These are phyloP conservation scores for Apiospora rasikravindrae DNA, from an alignment of 2,329 filamentous ascomycete species.

Conservation along the genomic window DNA sequence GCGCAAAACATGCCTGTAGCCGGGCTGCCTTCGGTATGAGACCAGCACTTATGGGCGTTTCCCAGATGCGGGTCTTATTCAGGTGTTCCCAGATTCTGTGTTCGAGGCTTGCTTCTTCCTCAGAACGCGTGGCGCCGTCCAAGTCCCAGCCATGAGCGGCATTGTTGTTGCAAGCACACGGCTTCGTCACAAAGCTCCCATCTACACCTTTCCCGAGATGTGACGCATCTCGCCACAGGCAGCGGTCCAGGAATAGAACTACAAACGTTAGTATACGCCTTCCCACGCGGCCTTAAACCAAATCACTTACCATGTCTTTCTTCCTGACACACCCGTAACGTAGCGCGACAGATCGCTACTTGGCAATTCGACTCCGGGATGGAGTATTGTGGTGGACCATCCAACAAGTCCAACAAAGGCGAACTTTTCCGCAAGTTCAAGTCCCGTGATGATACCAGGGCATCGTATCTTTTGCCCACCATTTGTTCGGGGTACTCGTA, in stretches of 20 bases:
- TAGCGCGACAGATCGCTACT: neutral
- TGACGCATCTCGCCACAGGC: constrained; percentile 29
- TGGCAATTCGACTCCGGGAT: neutral
- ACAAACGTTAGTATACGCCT: neutral
- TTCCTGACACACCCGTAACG: neutral
- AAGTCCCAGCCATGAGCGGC: neutral
- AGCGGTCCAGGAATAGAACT: constrained; percentile 40
- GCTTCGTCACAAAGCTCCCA: constrained; percentile 20
- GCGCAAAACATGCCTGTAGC: constrained; percentile 28
- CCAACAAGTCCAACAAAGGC: neutral
- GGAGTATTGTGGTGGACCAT: neutral
- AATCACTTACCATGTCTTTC: neutral
- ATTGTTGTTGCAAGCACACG: neutral
- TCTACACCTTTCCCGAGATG: constrained; percentile 25
- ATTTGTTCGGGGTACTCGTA: constrained; percentile 37
- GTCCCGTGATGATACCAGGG: neutral
- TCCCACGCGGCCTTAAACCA: neutral
- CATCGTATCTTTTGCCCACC: too few relatives aligned
- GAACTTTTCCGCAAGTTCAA: neutral
- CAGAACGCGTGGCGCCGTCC: neutral
- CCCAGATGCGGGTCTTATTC: constrained; percentile 4
- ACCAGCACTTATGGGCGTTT: neutral
- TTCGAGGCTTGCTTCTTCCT: constrained; percentile 36
- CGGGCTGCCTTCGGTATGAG: too few relatives aligned
- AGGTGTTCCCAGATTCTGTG: constrained; percentile 33